Evolutionary conservation across 495 filamentous ascomycete species (phyloP).

Genomic region (Penicillium crystallinum): DNA sequence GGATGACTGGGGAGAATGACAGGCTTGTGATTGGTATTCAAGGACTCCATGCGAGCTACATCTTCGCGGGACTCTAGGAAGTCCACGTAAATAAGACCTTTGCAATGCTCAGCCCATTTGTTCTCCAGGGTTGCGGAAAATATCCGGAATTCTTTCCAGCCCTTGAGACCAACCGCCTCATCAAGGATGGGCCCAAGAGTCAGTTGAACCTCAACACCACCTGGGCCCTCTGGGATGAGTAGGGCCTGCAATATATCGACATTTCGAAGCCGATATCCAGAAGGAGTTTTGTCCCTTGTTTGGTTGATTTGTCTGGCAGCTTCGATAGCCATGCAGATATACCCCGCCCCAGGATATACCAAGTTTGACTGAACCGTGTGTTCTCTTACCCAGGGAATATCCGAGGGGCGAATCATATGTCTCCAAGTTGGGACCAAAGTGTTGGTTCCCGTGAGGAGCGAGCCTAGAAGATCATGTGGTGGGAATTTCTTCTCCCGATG

Average conservation of each 20-base stretch:
- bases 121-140: too few species aligned
- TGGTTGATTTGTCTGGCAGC: not conserved
- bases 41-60: too few species aligned
- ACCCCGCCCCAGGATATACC: not conserved
- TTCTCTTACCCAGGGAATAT: not conserved
- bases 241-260: not conserved
- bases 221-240: not conserved
- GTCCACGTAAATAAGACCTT: too few species aligned
- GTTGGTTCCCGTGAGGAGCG: not conserved
- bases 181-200: not conserved
- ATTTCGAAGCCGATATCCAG: not conserved
- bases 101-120: too few species aligned
- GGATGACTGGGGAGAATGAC: too few species aligned
- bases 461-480: not conserved
- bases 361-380: not conserved
- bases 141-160: not conserved
- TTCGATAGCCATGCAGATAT: not conserved
- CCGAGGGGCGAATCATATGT: not conserved
- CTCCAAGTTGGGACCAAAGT: not conserved
- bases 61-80: too few species aligned
- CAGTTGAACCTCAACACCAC: not conserved
- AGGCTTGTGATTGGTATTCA: too few species aligned
- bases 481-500: not conserved
- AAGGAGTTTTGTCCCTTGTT: not conserved
- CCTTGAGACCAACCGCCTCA: not conserved